Base-by-base conservation (phyloP, 345 rosid genomes). In the Salix udensis region DNA sequence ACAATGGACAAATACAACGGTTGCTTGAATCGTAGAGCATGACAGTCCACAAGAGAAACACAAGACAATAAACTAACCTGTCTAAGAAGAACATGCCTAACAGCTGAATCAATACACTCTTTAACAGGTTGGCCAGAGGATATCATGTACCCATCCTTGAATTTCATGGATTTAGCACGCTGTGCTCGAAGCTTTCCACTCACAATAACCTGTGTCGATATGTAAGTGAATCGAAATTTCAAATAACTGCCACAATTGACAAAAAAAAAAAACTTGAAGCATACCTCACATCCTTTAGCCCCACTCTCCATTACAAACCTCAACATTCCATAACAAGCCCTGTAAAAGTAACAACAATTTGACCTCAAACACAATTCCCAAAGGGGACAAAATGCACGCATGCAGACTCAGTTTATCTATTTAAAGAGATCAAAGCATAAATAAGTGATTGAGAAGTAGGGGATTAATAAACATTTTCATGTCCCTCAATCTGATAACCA, bases 111-210 rank as follows among this genome's bases (percentile, higher is more conserved):
- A 23, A 92, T 91, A 74, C 92, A 94, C 42, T 94, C 97, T 23
- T 94, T 90, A 11, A 90, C 91, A 0, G 98, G 97, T 68, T 92
- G 97, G 39, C 98, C 98, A 21, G 98, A 91, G 28, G 98, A 94
- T 48, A 30, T 90, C 98, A 94, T 94, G 79, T 94, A 94, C 9
- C 98, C 97, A 70, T 94, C 98, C 88, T 91, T 92, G 79, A 94
- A 94, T 77, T 92, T 94, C 98, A 94, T 92, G 5, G 96, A 91
- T 78, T 94, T 94, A 23, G 98, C 98, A 77, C 97, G 92, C 65
- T 85, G 88, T 39, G 97, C 98, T 72, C 95, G 87, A 5, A 94
- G 88, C 85, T 94, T 94, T 68, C 98, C 97, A 21, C 98, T 94
- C 31, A 92, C 97, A 86, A 90, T 94, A 19, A 94, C 98, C 98